Base-by-base conservation (phyloP, 2,329 filamentous ascomycete species). In the Colletotrichum zoysiae region DNA sequence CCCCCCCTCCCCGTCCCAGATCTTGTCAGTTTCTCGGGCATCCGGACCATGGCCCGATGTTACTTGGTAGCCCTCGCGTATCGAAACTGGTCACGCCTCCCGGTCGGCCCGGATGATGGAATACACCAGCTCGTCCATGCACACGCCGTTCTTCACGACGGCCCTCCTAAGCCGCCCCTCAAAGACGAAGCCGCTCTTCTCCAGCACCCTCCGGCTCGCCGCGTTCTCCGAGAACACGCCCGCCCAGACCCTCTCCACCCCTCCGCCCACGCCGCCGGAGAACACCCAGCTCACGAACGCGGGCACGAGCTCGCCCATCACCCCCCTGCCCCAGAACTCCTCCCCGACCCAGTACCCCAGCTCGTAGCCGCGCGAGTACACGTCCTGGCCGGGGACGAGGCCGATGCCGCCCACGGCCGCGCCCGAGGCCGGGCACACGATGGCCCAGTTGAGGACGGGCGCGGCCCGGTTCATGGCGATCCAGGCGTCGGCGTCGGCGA, bases 331-430 rank as follows among this genome's bases (percentile, higher is more conserved):
- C 86, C 86, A 86, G 59, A 79, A 77, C 9, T 77, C 74, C 48
- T 78, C 78, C 0, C 79, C 82, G 26, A 86, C 44, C 81, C 83
- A 87, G 77, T 88, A 89, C 2, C 86, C 87, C 0, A 88, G 8
- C 78, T 88, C 85, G 75, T 81, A 81, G 3, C 81, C 84, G 59
- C 80, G 78, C 71, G 79, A 81, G 66, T 85, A 79, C 73, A 84
- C 78, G 63, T 85, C 82, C n/a, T 74, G 72, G 6, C 77, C 69
- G 4, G 78, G 73, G 44, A 78, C 78, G 50, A 86, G 75, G 42
- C 85, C 83, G n/a, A 87, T 78, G 68, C 76, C 77, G 57, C 87
- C 87, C 18, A 82, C 77, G 63, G 38, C 51, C 8, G 53, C 42
- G 20, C 69, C 65, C 4, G 69, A 48, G 20, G 53, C n/a, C 16